Conservation (phyloP, 148 eudicot species). For the Limonium bicolor region DNA sequence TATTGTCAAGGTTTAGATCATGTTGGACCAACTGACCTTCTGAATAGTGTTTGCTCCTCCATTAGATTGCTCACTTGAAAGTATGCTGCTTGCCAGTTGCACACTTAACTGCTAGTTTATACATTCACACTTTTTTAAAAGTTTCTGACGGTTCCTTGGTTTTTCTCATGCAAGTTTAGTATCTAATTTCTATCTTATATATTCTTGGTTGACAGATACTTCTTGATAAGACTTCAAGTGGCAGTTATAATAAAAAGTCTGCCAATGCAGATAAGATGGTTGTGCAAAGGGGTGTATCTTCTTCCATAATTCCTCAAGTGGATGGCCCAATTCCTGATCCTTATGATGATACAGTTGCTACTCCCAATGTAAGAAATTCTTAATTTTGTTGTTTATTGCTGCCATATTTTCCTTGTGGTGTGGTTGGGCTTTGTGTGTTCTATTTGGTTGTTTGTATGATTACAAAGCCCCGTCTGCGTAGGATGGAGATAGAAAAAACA, state of each 20-base stretch:
- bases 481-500: too few species aligned
- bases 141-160: too few species aligned
- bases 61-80: too few species aligned
- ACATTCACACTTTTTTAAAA: too few species aligned
- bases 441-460: too few species aligned
- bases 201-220: slow-evolving; percentile 20
- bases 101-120: too few species aligned
- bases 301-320: slow-evolving; percentile 55
- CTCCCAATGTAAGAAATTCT: slow-evolving; percentile 62
- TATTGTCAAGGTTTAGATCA: too few species aligned
- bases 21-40: too few species aligned
- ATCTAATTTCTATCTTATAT: background rate
- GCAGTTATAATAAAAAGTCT: slow-evolving; percentile 5
- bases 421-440: background rate
- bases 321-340: slow-evolving; percentile 90
- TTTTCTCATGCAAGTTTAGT: background rate
- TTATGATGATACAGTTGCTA: slow-evolving; percentile 79
- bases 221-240: slow-evolving; percentile 16
- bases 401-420: background rate
- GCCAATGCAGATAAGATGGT: slow-evolving; percentile 6
- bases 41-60: too few species aligned
- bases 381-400: background rate
- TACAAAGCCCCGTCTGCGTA: too few species aligned
- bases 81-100: too few species aligned
- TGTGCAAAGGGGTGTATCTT: slow-evolving; percentile 14